Percentiles rank a stretch among this genome's conserved stretches.
Evolutionary conservation across 345 rosid genomes (phyloP).

Genomic region (Lenwebbia sp.): DNA sequence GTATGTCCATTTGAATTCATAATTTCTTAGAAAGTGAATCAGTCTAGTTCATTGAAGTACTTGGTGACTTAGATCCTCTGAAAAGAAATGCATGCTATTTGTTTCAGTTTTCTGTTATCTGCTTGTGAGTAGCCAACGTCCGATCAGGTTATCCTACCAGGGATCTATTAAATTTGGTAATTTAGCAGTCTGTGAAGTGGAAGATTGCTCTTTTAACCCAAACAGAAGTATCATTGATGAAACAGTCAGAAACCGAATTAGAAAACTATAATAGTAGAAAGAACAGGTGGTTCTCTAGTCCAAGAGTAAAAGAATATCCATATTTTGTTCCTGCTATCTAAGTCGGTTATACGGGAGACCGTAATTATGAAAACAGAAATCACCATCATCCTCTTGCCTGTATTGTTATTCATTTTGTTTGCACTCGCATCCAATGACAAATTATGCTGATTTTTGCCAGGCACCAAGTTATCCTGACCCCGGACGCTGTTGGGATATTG

Average conservation of each 20-base stretch:
- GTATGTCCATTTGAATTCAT: background rate
- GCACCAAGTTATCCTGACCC: slow-evolving; percentile 90
- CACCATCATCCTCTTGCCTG: background rate
- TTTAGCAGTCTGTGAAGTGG: background rate
- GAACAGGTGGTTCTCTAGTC: background rate
- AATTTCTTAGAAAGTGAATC: background rate
- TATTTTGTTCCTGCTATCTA: background rate
- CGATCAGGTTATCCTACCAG: background rate
- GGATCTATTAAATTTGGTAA: background rate
- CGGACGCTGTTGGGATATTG: slow-evolving; percentile 96
- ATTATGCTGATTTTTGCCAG: slow-evolving; percentile 26
- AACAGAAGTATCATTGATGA: background rate
- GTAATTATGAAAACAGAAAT: background rate
- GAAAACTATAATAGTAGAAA: background rate
- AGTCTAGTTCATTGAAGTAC: background rate
- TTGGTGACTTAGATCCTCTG: background rate
- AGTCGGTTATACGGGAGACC: background rate
- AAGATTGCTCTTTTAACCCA: background rate
- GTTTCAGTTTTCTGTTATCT: background rate
- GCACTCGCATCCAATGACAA: background rate
- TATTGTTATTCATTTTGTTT: background rate
- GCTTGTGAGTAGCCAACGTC: background rate
- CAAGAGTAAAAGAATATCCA: background rate
- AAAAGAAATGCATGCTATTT: background rate
- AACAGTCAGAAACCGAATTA: background rate